Evolutionary conservation across 2,329 filamentous ascomycete species (phyloP), one percentile per base, ranked within the genome.

Genomic region (Diaporthe vexans): DNA sequence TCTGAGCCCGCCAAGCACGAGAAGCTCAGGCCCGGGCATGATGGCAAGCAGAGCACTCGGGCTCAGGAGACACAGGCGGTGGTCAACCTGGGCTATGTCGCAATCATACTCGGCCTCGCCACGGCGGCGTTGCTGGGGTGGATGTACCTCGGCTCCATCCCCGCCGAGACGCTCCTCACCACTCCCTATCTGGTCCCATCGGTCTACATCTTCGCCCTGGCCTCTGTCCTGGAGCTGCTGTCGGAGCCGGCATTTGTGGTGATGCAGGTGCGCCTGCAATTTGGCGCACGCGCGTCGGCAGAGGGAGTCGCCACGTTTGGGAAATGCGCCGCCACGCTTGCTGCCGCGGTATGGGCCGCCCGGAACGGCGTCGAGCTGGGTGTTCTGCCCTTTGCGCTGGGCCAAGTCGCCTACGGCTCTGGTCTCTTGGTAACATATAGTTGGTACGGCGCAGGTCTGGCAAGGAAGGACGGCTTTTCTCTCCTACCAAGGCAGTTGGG

Each of bases 191-290:
- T 97, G 74, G 80, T 81, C 37, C 78, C 83, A 5, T 86, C 89
- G 0, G 82, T 92, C 19, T 84, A 85, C 74, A 78, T 92, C 2
- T 93, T 92, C 81, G 89, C 86, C 24, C 7, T 88, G 6, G 89
- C 91, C 1, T 86, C 91, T 46, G 79, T 92, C 72, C 79, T 97
- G 4, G 97, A 99, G 84, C 88, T 99, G 19, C 83, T 94, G 1
- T 92, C 94, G 1, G 97, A 99, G 84, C 97, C 97, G 0, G 93
- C 92, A 71, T 99, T 98, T 82, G 94, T 95, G 1, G 90, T 97
- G 46, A 91, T 96, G 76, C 95, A 98, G 83, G 92, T 94, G 76
- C 91, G 92, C 65, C 90, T 97, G 78, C 88, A 93, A 35, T 97
- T 97, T 80, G 93, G 91, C 72, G 92, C 94, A 19, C 91, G 97